These are phyloP conservation scores for Tetracladium setigerum DNA, from an alignment of 495 filamentous ascomycete genomes.

Conservation along the genomic window DNA sequence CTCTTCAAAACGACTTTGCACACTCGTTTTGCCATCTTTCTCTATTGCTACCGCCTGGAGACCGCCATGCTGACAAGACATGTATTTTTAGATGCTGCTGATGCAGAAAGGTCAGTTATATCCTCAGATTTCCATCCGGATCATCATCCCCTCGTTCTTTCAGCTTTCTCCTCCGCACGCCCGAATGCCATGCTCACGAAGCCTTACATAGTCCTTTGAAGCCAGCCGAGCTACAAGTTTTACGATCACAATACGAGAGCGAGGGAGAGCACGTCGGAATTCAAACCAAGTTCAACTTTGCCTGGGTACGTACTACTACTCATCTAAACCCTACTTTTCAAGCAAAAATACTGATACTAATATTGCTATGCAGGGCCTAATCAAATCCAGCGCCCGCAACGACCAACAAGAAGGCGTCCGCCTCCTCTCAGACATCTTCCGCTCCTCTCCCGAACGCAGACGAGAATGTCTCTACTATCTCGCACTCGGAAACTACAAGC, in stretches of 20 bases:
- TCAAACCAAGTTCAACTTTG: constrained; percentile 99
- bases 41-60: constrained; percentile 14
- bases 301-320: constrained; percentile 61
- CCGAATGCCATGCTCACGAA: not conserved
- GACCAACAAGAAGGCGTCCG: constrained; percentile 96
- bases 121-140: not conserved
- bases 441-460: constrained; percentile 79
- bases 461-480: constrained; percentile 98
- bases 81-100: constrained; percentile 71
- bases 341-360: constrained; percentile 4
- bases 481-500: constrained; percentile 92
- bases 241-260: constrained; percentile 89
- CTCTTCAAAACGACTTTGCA: constrained; percentile 18
- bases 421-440: constrained; percentile 94
- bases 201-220: constrained; percentile 58
- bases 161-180: not conserved
- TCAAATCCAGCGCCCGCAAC: constrained; percentile 74
- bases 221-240: constrained; percentile 79
- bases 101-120: constrained; percentile 78
- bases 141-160: constrained; percentile 1
- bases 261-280: constrained; percentile 94
- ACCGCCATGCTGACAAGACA: constrained; percentile 20
- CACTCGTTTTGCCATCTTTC: constrained; percentile 18
- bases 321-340: not conserved
- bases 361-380: constrained; percentile 61